Base-by-base conservation (phyloP, 306 rosid species). In the Gillenia trifoliata region DNA sequence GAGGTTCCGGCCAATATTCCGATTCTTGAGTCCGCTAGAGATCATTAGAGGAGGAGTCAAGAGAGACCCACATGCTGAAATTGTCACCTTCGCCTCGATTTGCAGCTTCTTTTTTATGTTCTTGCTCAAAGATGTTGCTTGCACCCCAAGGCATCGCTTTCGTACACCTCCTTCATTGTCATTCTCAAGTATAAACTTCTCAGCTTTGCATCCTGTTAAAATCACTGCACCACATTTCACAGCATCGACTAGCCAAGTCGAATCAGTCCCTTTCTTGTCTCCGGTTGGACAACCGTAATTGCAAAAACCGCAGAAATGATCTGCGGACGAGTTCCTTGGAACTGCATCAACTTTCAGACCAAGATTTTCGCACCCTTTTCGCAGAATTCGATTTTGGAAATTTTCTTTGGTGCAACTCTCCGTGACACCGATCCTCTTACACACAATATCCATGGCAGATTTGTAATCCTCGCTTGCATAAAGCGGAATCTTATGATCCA, bases 261-360 rank as follows among this genome's bases (percentile, higher is more conserved):
- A 29, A 69, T 90, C 90, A 13, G 90, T 87, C 33, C 98, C 96
- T 72, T 86, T 78, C 64, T 92, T 92, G 70, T 87, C 91, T 52
- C 94, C 96, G 16, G 86, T 83, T 79, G 92, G 86, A 75, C 96
- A 92, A 20, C 98, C 96, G 71, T 80, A 90, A 56, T 77, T 59
- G 73, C 99, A 94, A 4, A 93, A 90, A 60, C 99, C 95, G 30
- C 99, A 94, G 73, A 83, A 86, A 65, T 94, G 99, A 75, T 94
- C 79, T 11, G 78, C 87, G 0, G 97, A 78, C 13, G 95, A 77
- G 41, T 94, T 94, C 50, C 81, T 85, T 26, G 96, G 76, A 63
- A 94, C 97, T 23, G 84, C 71, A 50, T 84, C 93, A 3, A 94
- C 88, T 80, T 92, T 80, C 36, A 88, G 75, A 16, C 96, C 92